Base-by-base conservation (phyloP, 1,284 basidiomycete genomes). In the Microbotryum silenes-acaulis region DNA sequence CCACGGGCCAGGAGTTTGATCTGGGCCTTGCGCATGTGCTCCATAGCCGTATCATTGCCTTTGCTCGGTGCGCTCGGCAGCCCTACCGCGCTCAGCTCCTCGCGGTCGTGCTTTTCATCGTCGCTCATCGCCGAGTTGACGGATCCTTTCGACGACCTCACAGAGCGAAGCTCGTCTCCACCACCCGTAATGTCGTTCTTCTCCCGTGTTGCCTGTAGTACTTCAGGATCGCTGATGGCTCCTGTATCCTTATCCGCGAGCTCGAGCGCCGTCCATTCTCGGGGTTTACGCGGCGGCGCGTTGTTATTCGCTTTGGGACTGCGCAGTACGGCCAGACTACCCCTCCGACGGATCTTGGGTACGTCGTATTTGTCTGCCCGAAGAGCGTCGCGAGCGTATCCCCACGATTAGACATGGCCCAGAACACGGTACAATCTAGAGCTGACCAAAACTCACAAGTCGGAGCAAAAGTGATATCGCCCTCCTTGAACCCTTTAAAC, bases 381-480 rank as follows among this genome's bases (percentile, higher is more conserved):
- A 14, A 12, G 27, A 10, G 33, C 7, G 18, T 5, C 12, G 25
- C 18, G 14, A 50, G 23, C 49, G 14, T 1, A 42, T 42, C 49
- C 2, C 16, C 1, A 29, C 20, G 23, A 23, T 50, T 20, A 50
- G 14, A 14, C 29, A 29, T 29, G 29, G 0, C 6, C 49, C 12
- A 23, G 4, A 20, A 50, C 12, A 50, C 1, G 49, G 10, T 25
- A 3, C 4, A 42, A 42, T 5, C 12, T 10, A 42, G 16, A 42
- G 16, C 37, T 1, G 37, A 2, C 8, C 1, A 9, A 3, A 21
- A 64, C 54, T 60, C 51, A 59, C 64, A 72, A 4, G 71, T 70
- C 21, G 88, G 88, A 6, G 87, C 83, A 66, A 90, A 89, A 63
- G 81, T 72, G 57, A 89, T 89, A 0, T 77, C 75, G 0, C 79